Percentiles rank a stretch among this genome's conserved stretches.
Evolutionary conservation across 805 yeast species (phyloP).

Genomic region (Nakazawaea peltata): DNA sequence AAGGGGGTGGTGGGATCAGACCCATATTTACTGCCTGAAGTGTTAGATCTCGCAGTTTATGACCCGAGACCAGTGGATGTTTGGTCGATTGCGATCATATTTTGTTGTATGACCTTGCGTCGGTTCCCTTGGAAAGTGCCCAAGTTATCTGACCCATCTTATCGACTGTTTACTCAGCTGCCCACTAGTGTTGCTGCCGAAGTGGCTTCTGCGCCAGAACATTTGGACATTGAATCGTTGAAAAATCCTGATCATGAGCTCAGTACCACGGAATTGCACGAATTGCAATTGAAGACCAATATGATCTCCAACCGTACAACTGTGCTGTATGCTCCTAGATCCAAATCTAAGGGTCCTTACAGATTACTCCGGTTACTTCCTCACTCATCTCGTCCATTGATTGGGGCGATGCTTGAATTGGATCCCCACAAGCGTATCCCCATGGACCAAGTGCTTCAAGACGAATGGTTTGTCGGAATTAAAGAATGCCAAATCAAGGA

Average conservation of each 20-base stretch:
- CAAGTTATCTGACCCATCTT: conserved; percentile 66
- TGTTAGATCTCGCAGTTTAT: conserved; percentile 45
- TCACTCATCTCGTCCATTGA: conserved; percentile 47
- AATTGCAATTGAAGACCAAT: conserved; percentile 8
- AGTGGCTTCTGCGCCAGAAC: neutral
- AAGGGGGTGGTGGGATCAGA: conserved; percentile 92
- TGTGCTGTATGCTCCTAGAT: conserved; percentile 21
- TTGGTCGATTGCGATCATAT: conserved; percentile 92
- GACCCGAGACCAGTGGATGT: conserved; percentile 87
- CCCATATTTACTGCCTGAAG: conserved; percentile 94
- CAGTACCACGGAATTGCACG: conserved; percentile 6
- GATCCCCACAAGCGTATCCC: conserved; percentile 50
- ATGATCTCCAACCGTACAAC: conserved; percentile 12
- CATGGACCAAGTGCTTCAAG: conserved; percentile 46
- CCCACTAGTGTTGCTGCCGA: conserved; percentile 12
- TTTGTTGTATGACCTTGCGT: conserved; percentile 79
- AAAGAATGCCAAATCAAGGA: conserved; percentile 39
- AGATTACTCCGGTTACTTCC: conserved; percentile 70
- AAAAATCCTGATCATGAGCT: conserved; percentile 7
- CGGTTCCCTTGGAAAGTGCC: conserved; percentile 97
- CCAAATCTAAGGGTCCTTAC: conserved; percentile 57
- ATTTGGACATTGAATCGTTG: neutral
- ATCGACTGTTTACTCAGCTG: conserved; percentile 49
- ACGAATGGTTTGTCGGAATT: conserved; percentile 52
- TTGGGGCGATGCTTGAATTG: conserved; percentile 58